These are phyloP conservation scores for Akanthomyces dipterigenus DNA, from an alignment of 2,329 filamentous ascomycete species.

Conservation along the genomic window DNA sequence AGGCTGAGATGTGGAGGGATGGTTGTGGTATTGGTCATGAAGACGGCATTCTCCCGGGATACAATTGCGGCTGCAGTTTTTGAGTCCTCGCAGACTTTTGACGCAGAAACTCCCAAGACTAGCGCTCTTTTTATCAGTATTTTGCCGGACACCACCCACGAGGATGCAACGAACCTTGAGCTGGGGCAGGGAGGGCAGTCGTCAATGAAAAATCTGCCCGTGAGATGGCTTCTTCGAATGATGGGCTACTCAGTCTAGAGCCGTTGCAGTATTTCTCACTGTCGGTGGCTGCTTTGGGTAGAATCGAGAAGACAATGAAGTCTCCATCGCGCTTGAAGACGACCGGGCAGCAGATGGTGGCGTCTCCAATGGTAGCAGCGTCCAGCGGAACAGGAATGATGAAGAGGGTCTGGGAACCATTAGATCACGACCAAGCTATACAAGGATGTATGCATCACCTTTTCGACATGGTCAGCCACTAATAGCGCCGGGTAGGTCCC, in stretches of 20 bases:
- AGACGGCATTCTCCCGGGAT: background rate
- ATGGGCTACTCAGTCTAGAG: background rate
- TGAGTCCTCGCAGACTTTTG: background rate
- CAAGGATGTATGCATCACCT: slow-evolving; percentile 5
- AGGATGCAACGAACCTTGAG: background rate
- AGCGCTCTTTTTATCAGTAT: background rate
- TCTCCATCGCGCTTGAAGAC: slow-evolving; percentile 15
- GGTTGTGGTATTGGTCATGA: background rate
- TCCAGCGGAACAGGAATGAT: slow-evolving; percentile 17
- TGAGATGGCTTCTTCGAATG: background rate
- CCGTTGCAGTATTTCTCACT: background rate
- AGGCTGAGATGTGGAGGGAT: background rate
- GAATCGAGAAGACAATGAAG: slow-evolving; percentile 14
- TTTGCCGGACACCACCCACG: background rate
- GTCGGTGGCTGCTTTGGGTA: slow-evolving; percentile 14
- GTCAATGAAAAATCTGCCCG: background rate
- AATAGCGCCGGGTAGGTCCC: slow-evolving; percentile 16
- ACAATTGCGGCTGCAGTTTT: background rate
- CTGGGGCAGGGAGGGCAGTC: background rate
- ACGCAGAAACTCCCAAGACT: background rate
- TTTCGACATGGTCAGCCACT: slow-evolving; percentile 16
- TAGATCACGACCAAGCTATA: background rate
- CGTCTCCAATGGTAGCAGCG: slow-evolving; percentile 16
- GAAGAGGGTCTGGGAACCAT: slow-evolving; percentile 11
- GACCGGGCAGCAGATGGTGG: slow-evolving; percentile 15